A percentile compares a stretch with the other conserved stretches of the same genome.
phyloP scores from a whole-genome alignment of 345 rosid genomes.

The Balakata baccata region DNA sequence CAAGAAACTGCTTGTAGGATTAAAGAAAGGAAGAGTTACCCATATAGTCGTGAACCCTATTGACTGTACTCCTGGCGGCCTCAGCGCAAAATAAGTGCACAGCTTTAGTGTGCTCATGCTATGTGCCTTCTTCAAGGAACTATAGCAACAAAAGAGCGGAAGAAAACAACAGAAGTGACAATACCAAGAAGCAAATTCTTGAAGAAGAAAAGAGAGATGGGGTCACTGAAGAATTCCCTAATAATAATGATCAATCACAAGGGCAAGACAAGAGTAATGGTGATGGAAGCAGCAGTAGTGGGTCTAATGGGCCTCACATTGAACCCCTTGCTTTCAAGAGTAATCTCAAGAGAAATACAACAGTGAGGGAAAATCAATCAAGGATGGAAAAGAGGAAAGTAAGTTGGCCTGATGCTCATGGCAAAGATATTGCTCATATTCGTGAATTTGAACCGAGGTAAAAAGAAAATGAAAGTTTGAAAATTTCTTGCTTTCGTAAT shows the following conservation, averaged over 20 bases:
- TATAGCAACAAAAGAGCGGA: constrained; percentile 24
- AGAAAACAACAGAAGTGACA: constrained; percentile 8
- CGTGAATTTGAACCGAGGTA: constrained; percentile 73
- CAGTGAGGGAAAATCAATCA: constrained; percentile 21
- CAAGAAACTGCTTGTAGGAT: neutral
- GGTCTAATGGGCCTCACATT: constrained; percentile 30
- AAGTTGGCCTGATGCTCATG: constrained; percentile 75
- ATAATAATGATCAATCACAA: neutral
- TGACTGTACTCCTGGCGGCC: constrained; percentile 61
- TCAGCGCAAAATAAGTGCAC: constrained; percentile 59
- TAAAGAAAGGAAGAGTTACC: neutral
- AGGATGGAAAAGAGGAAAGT: constrained; percentile 57
- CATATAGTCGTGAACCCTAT: neutral
- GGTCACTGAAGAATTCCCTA: constrained; percentile 25
- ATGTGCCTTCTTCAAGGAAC: constrained; percentile 48
- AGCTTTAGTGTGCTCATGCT: constrained; percentile 67
- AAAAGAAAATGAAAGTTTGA: neutral
- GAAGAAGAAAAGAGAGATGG: constrained; percentile 38
- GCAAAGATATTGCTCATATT: constrained; percentile 73
- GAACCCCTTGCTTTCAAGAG: constrained; percentile 42
- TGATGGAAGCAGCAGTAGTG: constrained; percentile 16
- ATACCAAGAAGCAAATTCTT: constrained; percentile 24
- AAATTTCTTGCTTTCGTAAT: neutral
- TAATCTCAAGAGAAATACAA: constrained; percentile 45
- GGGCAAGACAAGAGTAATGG: constrained; percentile 14